Conservation (phyloP, 176 grass and related monocot genomes). For the Calamus simplicifolius region DNA sequence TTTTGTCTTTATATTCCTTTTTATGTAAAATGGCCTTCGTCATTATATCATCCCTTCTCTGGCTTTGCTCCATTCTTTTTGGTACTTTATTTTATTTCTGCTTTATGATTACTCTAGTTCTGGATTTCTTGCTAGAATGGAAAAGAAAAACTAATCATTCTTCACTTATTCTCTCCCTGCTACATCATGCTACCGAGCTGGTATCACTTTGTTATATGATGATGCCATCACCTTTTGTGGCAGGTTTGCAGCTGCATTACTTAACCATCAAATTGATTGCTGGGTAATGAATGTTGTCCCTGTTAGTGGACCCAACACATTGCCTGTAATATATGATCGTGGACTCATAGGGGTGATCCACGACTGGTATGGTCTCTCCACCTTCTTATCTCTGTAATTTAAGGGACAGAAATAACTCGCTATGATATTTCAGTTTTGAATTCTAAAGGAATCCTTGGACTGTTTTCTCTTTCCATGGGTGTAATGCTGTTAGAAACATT, state of each 20-base stretch:
- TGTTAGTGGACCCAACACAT: constrained; percentile 29
- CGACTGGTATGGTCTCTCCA: constrained; percentile 26
- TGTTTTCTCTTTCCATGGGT: no score
- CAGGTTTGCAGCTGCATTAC: constrained; percentile 36
- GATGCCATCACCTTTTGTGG: neutral
- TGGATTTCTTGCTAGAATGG: no score
- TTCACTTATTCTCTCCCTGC: neutral
- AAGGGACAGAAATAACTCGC: no score
- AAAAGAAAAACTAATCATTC: neutral
- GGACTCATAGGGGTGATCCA: constrained; percentile 36
- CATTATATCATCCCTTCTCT: no score
- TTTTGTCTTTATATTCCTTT: no score
- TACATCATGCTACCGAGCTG: neutral
- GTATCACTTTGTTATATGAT: neutral
- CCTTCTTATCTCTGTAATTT: neutral
- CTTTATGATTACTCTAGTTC: no score
- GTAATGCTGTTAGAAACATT: no score
- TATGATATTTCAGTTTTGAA: no score
- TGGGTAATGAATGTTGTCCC: constrained; percentile 49
- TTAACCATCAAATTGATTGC: constrained; percentile 20
- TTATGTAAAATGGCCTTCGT: no score
- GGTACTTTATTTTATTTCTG: no score
- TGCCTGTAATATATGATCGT: constrained; percentile 41
- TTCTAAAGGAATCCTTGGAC: no score
- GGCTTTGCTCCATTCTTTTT: no score